A percentile compares a stretch with the other conserved stretches of the same genome.
Evolutionary conservation across 371 early-diverging fungal genomes (phyloP).

Genomic region (Dentiscutata heterogama): DNA sequence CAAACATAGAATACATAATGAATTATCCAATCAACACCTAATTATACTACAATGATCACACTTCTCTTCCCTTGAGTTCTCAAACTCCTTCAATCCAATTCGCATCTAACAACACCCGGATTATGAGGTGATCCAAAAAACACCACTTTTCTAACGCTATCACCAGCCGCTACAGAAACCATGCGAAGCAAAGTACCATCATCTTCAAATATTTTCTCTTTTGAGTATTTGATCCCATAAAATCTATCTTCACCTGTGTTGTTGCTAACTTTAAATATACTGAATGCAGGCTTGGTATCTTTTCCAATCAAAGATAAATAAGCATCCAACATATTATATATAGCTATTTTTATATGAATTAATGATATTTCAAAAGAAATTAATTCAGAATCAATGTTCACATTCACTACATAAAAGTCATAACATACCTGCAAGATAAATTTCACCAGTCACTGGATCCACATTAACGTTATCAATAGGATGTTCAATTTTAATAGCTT

Average conservation of each 20-base stretch:
- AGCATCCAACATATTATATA: background rate
- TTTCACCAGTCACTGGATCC: constrained; percentile 51
- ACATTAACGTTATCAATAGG: constrained; percentile 27
- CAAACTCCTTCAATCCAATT: background rate
- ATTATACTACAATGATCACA: too few relatives aligned
- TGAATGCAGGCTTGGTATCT: constrained; percentile 33
- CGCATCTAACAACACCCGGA: constrained; percentile 10
- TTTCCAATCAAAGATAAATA: background rate
- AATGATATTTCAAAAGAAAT: constrained; percentile 47
- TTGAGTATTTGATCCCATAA: constrained; percentile 48
- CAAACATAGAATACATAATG: too few relatives aligned
- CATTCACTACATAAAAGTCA: constrained; percentile 23
- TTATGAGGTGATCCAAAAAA: constrained; percentile 47
- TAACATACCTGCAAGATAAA: constrained; percentile 49
- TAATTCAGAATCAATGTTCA: constrained; percentile 36
- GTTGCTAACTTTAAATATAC: constrained; percentile 49
- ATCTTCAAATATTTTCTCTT: constrained; percentile 55
- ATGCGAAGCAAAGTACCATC: constrained; percentile 55
- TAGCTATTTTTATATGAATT: background rate
- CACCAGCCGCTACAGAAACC: constrained; percentile 57
- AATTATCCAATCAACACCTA: too few relatives aligned
- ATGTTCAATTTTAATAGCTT: background rate
- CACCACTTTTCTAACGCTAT: constrained; percentile 53
- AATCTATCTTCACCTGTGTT: constrained; percentile 42
- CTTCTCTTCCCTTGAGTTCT: background rate